A percentile compares a stretch with the other conserved stretches of the same genome.
These are phyloP conservation scores for Vigna hirtella DNA, from an alignment of 306 rosid genomes.

Conservation along the genomic window DNA sequence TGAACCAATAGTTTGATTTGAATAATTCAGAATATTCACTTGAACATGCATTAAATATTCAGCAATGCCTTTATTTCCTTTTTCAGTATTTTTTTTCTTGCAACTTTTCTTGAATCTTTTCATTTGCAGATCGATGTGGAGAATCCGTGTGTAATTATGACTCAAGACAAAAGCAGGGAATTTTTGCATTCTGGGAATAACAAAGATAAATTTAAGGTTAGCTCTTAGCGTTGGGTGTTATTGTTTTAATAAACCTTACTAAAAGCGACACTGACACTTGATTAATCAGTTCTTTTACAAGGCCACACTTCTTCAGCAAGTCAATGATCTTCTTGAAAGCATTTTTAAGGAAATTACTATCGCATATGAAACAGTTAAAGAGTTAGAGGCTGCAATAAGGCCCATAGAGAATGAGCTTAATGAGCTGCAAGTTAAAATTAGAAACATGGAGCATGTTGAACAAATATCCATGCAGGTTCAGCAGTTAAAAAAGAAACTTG, in stretches of 20 bases:
- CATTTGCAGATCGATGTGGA: conserved; percentile 88
- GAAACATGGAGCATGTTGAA: conserved; percentile 83
- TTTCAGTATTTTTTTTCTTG: conserved; percentile 19
- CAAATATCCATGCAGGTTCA: conserved; percentile 70
- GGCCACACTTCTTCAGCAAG: conserved; percentile 98
- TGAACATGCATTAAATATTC: not conserved
- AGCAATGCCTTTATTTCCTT: not conserved
- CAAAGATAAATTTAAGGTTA: conserved; percentile 92
- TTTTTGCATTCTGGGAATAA: conserved; percentile 92
- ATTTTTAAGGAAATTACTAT: conserved; percentile 57
- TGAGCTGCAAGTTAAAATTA: conserved; percentile 78
- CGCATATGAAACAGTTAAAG: conserved; percentile 65
- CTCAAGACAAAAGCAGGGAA: conserved; percentile 94
- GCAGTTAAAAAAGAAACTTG: conserved; percentile 85
- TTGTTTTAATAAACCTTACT: conserved; percentile 31
- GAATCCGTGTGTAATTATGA: conserved; percentile 94
- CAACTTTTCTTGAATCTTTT: conserved; percentile 28
- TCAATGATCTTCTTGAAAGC: conserved; percentile 78
- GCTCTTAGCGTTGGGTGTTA: conserved; percentile 37
- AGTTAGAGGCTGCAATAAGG: conserved; percentile 73
- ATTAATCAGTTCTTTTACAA: conserved; percentile 86
- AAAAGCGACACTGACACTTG: conserved; percentile 54
- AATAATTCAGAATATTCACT: too few species aligned
- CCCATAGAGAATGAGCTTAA: conserved; percentile 84
- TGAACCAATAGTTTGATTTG: too few species aligned